Conservation (phyloP, 192 early-diverging fungal genomes). For the Linnemannia zychae region DNA sequence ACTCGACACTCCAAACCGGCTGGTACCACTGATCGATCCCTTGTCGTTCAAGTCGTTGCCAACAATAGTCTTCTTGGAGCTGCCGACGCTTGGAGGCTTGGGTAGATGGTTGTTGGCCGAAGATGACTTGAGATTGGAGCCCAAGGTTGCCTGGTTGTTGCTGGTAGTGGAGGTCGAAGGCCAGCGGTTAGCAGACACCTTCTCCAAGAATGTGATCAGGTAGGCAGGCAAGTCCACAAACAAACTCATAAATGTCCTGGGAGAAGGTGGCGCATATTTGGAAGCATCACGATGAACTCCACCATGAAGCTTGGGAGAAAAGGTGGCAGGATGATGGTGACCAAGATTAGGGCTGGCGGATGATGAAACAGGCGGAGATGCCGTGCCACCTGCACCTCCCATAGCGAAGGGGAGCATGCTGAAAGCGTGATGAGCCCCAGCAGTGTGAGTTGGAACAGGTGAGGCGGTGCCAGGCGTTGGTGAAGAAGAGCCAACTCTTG, state of each 20-base stretch:
- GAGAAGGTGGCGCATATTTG: conserved; percentile 63
- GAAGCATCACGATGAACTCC: conserved; percentile 27
- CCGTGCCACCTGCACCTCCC: conserved; percentile 16
- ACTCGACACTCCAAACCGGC: conserved; percentile 1
- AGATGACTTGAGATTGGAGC: conserved; percentile 21
- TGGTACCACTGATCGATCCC: conserved; percentile 45
- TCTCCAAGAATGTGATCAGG: conserved; percentile 88
- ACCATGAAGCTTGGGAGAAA: conserved; percentile 19
- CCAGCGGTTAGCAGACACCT: conserved; percentile 86
- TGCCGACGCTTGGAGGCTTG: conserved; percentile 16
- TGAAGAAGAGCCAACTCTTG: background rate
- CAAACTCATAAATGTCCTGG: conserved; percentile 86
- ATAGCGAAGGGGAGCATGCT: conserved; percentile 56
- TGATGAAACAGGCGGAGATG: conserved; percentile 6
- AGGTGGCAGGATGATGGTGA: conserved; percentile 4
- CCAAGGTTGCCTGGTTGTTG: conserved; percentile 19
- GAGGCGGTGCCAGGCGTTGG: conserved; percentile 29
- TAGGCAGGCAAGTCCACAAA: conserved; percentile 89
- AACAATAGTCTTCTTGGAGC: conserved; percentile 16
- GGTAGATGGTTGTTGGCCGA: background rate
- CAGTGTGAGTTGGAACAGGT: conserved; percentile 10
- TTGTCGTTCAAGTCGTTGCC: conserved; percentile 23
- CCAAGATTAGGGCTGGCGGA: conserved; percentile 21
- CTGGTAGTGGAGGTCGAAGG: conserved; percentile 17
- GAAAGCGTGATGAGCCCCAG: conserved; percentile 17